Evolutionary conservation across 2,329 filamentous ascomycete genomes (phyloP), one percentile per base, ranked within the genome.

Genomic region (Tolypocladium sp.): DNA sequence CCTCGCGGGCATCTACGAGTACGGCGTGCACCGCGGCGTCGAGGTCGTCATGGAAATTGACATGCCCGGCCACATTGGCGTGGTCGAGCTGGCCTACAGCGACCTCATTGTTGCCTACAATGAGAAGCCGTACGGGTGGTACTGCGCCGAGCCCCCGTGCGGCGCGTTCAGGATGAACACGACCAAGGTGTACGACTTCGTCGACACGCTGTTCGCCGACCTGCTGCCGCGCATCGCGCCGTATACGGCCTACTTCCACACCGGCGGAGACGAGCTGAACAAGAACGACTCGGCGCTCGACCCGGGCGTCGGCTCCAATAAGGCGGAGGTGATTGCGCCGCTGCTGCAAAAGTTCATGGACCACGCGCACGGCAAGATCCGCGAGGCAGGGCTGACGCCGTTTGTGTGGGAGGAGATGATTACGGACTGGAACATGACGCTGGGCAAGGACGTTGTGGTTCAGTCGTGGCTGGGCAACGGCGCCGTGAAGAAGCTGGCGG

Each of bases 331-430:
- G 17, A 76, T 96, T 42, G 81, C 84, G 68, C 90, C 91, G 2
- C 79, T 94, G 27, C 81, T 96, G 70, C 90, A 96, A 70, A 83
- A 81, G 59, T 91, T 95, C 69, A 77, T 95, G 63, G 82, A 90
- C 70, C 80, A 82, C 63, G 86, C 87, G 66, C 89, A 92, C 71
- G 78, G 74, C 37, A 83, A 86, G 53, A 78, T 94, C 46, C 77
- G 84, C 53, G 74, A 80, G 51, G 78, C 81, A 7, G 87, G 87
- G 5, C 74, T 96, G 57, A 82, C 81, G 6, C 90, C 91, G 0
- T 77, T 96, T 27, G 89, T 92, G 1, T 96, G 92, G 92, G 91
- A 96, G 71, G 92, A 96, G 72, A 91, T 94, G 80, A 77, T 91
- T 1, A 77, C 89, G 12, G 79, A 86, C 30, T 96, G 90, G 88